These are phyloP conservation scores for Fusarium sp. DNA, from an alignment of 2,329 filamentous ascomycete genomes.

Conservation along the genomic window DNA sequence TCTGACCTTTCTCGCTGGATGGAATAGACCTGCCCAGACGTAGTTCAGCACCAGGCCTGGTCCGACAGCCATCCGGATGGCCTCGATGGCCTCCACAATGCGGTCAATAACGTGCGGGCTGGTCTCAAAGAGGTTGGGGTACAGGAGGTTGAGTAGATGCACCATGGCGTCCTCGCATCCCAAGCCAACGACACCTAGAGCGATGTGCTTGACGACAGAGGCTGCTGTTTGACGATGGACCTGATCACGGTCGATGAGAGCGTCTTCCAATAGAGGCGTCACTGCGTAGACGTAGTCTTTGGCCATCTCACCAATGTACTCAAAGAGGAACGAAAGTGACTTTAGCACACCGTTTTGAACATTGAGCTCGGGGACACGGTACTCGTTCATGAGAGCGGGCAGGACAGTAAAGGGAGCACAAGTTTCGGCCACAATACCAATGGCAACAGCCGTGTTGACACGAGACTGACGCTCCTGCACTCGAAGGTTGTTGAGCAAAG, in stretches of 20 bases:
- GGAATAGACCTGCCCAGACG: constrained; percentile 96
- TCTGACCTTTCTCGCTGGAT: constrained; percentile 93
- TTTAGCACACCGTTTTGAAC: constrained; percentile 99
- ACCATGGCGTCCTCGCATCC: constrained; percentile 99
- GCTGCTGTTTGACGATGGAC: constrained; percentile 97
- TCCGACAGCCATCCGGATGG: constrained; percentile 91
- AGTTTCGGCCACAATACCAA: constrained; percentile 97
- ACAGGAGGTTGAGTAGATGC: constrained; percentile 93
- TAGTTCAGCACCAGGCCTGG: constrained; percentile 96
- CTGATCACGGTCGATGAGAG: constrained; percentile 96
- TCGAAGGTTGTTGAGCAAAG: constrained; percentile 92
- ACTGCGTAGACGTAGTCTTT: constrained; percentile 99
- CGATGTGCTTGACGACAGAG: constrained; percentile 96
- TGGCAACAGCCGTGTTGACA: constrained; percentile 97
- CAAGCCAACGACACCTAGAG: constrained; percentile 94
- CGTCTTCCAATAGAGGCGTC: constrained; percentile 93
- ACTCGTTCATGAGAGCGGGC: constrained; percentile 99
- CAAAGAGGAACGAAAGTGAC: constrained; percentile 94
- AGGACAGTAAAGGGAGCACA: constrained; percentile 98
- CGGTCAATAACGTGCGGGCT: constrained; percentile 98
- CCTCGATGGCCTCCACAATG: constrained; percentile 97
- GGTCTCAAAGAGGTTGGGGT: constrained; percentile 97
- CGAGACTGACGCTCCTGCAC: constrained; percentile 98
- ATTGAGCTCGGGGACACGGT: constrained; percentile 96
- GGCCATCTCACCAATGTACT: constrained; percentile 99